A percentile compares a stretch with the other conserved stretches of the same genome.
Conservation (phyloP, 129 eudicot genomes). For the Ambrosia artemisiifolia region DNA sequence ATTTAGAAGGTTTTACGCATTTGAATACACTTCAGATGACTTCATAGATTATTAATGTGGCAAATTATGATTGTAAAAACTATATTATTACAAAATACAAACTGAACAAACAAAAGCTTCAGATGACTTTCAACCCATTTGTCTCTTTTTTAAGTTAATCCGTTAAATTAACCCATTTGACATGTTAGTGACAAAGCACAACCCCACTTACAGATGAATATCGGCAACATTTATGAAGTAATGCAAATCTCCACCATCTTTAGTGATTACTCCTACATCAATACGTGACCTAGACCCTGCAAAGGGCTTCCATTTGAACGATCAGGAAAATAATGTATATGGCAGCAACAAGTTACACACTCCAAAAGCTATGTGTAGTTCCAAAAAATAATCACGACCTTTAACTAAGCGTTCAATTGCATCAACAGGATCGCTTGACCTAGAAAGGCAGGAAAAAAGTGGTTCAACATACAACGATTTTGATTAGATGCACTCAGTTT, state of each 20-base stretch:
- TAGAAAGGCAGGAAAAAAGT: conserved; percentile 29
- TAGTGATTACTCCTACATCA: conserved; percentile 76
- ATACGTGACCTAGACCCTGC: conserved; percentile 74
- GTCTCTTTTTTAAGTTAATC: conserved; percentile 1
- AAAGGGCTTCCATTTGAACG: conserved; percentile 18
- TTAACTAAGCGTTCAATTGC: conserved; percentile 90
- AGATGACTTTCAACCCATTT: background rate
- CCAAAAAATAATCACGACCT: conserved; percentile 45
- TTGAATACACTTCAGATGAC: background rate
- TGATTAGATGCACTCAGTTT: background rate
- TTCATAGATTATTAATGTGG: background rate
- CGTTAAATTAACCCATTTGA: conserved; percentile 2
- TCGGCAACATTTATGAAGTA: conserved; percentile 93
- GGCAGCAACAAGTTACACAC: conserved; percentile 14
- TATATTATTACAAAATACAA: too few species aligned
- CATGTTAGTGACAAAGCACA: background rate
- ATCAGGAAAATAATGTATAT: conserved; percentile 1
- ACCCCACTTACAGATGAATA: conserved; percentile 78
- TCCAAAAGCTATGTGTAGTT: conserved; percentile 10
- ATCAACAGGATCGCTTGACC: conserved; percentile 78
- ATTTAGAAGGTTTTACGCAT: background rate
- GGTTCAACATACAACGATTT: conserved; percentile 13
- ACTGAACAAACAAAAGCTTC: too few species aligned
- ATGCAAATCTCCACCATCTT: conserved; percentile 71
- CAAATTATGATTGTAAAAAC: too few species aligned